Conservation (phyloP, 1,139 yeast genomes). For the Lodderomyces orthopsilosis region DNA sequence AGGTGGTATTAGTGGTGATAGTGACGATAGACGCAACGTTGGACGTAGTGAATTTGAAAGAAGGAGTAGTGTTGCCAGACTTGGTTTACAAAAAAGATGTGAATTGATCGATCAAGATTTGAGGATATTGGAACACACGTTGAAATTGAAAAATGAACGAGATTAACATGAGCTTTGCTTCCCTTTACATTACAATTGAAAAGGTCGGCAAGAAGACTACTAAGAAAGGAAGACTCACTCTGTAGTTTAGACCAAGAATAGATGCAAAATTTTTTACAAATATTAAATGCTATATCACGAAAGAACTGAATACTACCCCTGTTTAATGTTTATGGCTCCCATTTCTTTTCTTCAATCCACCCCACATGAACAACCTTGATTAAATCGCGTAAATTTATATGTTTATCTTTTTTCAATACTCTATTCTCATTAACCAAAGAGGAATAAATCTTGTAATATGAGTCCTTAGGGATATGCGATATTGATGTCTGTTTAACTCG, state of each 20-base stretch:
- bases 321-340: conserved; percentile 36
- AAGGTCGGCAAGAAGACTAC: no score
- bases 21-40: not conserved
- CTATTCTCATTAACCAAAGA: conserved; percentile 58
- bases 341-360: conserved; percentile 63
- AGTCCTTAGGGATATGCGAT: conserved; percentile 42
- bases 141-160: conserved; percentile 10
- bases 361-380: conserved; percentile 62
- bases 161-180: no score
- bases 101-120: conserved; percentile 48
- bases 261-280: not conserved
- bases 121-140: conserved; percentile 43
- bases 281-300: not conserved
- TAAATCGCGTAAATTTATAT: conserved; percentile 60
- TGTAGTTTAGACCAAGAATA: no score
- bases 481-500: conserved; percentile 27
- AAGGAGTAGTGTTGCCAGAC: not conserved
- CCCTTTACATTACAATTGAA: no score
- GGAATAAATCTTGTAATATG: conserved; percentile 55
- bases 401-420: conserved; percentile 45
- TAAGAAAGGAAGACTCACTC: not conserved
- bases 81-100: conserved; percentile 35
- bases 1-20: not conserved
- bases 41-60: not conserved
- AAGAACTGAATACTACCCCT: not conserved